These are phyloP conservation scores for Mycena maculata DNA, from an alignment of 768 basidiomycete species.

Conservation along the genomic window DNA sequence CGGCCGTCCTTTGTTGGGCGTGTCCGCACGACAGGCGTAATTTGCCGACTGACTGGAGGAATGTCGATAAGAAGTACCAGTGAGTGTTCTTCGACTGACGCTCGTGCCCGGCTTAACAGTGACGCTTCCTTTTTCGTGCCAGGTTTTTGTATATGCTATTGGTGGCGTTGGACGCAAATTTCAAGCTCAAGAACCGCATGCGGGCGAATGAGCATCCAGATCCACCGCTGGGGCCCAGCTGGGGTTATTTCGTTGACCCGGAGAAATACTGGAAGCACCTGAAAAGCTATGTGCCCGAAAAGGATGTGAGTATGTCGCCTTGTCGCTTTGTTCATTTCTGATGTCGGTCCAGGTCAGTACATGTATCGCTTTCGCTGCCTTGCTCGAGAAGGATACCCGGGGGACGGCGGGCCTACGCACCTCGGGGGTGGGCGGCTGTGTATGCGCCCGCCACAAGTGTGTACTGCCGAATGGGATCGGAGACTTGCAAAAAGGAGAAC, in stretches of 20 bases:
- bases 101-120: background rate
- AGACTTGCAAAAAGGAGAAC: conserved; percentile 39
- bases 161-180: conserved; percentile 14
- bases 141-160: conserved; percentile 28
- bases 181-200: conserved; percentile 3
- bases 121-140: background rate
- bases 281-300: conserved; percentile 11
- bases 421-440: conserved; percentile 26
- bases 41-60: conserved; percentile 13
- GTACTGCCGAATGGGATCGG: conserved; percentile 1
- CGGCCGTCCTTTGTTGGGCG: conserved; percentile 23
- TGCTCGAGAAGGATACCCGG: conserved; percentile 27
- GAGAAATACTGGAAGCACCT: background rate
- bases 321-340: background rate
- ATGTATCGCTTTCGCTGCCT: conserved; percentile 13
- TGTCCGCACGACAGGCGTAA: conserved; percentile 16
- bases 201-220: conserved; percentile 14
- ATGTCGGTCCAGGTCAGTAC: conserved; percentile 16
- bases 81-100: conserved; percentile 1
- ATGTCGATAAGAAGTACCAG: background rate
- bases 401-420: conserved; percentile 12
- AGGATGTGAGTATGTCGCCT: background rate
- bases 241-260: conserved; percentile 9
- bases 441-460: conserved; percentile 19
- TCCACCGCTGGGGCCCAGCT: conserved; percentile 17